These are phyloP conservation scores for Oidiodendron maius DNA, from an alignment of 495 filamentous ascomycete species.

Conservation along the genomic window DNA sequence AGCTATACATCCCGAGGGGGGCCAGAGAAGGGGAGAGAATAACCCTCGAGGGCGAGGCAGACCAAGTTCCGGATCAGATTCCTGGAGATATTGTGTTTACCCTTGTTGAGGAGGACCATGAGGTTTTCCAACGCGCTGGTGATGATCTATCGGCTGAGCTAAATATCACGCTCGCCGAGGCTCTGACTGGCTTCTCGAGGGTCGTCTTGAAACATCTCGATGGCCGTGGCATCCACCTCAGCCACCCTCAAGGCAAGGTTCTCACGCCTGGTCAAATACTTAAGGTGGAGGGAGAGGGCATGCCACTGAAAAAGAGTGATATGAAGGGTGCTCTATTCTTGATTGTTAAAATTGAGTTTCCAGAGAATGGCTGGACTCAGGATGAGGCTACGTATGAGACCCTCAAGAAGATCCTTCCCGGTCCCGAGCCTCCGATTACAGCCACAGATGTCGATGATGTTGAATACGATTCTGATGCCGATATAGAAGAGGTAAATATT, in stretches of 20 bases:
- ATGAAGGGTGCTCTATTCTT: constrained; percentile 82
- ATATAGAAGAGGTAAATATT: constrained; percentile 67
- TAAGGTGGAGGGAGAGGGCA: constrained; percentile 82
- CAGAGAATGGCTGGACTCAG: constrained; percentile 75
- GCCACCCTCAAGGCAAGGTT: constrained; percentile 67
- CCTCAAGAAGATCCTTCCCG: constrained; percentile 70
- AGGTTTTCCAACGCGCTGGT: constrained; percentile 72
- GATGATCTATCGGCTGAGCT: constrained; percentile 77
- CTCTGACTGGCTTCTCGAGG: constrained; percentile 81
- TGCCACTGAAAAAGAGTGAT: constrained; percentile 86
- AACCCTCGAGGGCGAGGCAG: constrained; percentile 87
- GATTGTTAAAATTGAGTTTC: constrained; percentile 81
- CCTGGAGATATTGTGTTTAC: constrained; percentile 92
- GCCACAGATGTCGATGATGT: constrained; percentile 81
- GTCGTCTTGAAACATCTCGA: constrained; percentile 92
- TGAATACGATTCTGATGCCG: constrained; percentile 70
- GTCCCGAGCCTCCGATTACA: constrained; percentile 39
- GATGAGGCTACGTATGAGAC: constrained; percentile 58
- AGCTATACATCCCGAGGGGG: constrained; percentile 92
- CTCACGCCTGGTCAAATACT: constrained; percentile 76
- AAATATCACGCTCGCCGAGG: constrained; percentile 74
- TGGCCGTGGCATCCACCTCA: constrained; percentile 80
- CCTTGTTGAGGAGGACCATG: constrained; percentile 74
- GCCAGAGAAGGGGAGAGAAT: constrained; percentile 85
- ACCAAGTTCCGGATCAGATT: constrained; percentile 77